Evolutionary conservation across 768 basidiomycete species (phyloP).

Genomic region (Sarcomyxa edulis): DNA sequence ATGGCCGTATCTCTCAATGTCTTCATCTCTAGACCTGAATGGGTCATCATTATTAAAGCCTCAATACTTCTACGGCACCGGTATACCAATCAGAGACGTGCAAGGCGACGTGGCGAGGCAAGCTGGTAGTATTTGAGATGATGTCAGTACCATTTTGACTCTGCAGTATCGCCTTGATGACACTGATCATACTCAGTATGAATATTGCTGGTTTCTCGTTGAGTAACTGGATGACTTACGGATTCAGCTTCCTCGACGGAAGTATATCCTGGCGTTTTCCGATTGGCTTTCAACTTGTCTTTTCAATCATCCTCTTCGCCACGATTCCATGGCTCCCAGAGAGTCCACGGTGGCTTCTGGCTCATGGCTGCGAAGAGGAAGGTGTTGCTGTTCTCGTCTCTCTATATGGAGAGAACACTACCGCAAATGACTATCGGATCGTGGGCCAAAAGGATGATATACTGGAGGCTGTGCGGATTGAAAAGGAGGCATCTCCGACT

Average conservation of each 20-base stretch:
- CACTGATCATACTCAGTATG: no score
- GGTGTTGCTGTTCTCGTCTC: slow-evolving; percentile 37
- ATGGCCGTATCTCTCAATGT: no score
- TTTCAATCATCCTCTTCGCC: slow-evolving; percentile 36
- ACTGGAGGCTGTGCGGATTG: slow-evolving; percentile 36
- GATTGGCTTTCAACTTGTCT: slow-evolving; percentile 44
- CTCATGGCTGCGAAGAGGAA: slow-evolving; percentile 36
- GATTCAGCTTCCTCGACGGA: no score
- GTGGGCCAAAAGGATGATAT: slow-evolving; percentile 34
- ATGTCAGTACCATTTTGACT: no score
- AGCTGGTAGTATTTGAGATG: slow-evolving; percentile 42
- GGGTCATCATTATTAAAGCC: slow-evolving; percentile 15
- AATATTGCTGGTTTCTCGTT: no score
- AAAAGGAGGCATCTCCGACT: slow-evolving; percentile 33
- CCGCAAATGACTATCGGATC: slow-evolving; percentile 29
- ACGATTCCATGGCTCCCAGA: slow-evolving; percentile 47
- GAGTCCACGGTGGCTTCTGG: slow-evolving; percentile 43
- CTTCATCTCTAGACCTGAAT: not conserved
- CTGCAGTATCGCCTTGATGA: no score
- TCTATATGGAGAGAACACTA: slow-evolving; percentile 32
- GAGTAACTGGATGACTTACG: no score
- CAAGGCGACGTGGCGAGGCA: slow-evolving; percentile 42
- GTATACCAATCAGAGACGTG: slow-evolving; percentile 51
- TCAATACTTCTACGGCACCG: slow-evolving; percentile 45
- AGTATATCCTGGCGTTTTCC: slow-evolving; percentile 45